Percentiles rank a stretch among this genome's conserved stretches.
Evolutionary conservation across 2,329 filamentous ascomycete species (phyloP).

Genomic region (Paecilomyces variotii): DNA sequence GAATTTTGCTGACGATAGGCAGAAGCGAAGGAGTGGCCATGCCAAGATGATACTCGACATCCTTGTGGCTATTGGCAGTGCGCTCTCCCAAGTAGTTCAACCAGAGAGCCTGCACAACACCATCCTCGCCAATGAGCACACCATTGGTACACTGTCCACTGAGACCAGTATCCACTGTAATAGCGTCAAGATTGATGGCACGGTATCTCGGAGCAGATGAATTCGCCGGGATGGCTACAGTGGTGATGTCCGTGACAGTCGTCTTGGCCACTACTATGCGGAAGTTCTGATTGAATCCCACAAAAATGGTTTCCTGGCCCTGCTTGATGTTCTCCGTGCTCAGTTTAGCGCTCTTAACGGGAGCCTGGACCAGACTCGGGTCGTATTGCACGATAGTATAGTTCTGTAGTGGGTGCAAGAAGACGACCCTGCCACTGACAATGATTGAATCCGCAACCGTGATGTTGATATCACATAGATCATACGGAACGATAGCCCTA

Average conservation of each 20-base stretch:
- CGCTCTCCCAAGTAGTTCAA: constrained; percentile 93
- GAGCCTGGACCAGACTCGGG: constrained; percentile 82
- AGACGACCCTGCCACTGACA: constrained; percentile 87
- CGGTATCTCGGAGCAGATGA: constrained; percentile 85
- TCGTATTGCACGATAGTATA: constrained; percentile 96
- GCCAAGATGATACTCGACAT: constrained; percentile 94
- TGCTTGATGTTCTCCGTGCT: constrained; percentile 78
- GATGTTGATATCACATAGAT: constrained; percentile 91
- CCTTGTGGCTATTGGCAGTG: constrained; percentile 66
- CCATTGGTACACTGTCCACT: constrained; percentile 90
- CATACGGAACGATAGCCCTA: constrained; percentile 87
- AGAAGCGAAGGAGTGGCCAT: constrained; percentile 81
- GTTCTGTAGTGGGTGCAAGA: constrained; percentile 93
- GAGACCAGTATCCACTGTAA: constrained; percentile 90
- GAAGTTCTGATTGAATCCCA: constrained; percentile 96
- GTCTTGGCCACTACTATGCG: constrained; percentile 90
- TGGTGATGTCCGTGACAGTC: constrained; percentile 92
- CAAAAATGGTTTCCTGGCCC: constrained; percentile 88
- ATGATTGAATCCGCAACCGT: constrained; percentile 96
- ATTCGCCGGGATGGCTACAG: constrained; percentile 92
- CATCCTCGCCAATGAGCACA: constrained; percentile 81
- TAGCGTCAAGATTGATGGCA: constrained; percentile 91
- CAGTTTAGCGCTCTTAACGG: constrained; percentile 80
- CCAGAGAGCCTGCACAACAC: constrained; percentile 92
- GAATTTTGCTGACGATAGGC: constrained; percentile 80